Conservation (phyloP, 176 grass and related monocot genomes). For the Neostapfia colusana region DNA sequence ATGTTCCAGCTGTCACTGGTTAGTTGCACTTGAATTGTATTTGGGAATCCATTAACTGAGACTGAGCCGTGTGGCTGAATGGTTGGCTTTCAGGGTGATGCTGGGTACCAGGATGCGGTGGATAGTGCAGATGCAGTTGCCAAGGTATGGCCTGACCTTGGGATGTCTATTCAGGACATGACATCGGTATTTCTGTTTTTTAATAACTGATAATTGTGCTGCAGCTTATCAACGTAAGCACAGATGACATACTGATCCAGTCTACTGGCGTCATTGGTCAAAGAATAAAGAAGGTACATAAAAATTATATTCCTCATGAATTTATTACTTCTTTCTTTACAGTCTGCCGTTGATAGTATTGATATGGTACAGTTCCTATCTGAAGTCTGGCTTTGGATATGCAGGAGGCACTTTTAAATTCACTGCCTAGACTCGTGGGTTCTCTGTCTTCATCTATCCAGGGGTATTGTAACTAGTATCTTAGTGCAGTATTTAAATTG, state of each 20-base stretch:
- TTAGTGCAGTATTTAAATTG: conserved; percentile 8
- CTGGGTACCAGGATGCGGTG: conserved; percentile 85
- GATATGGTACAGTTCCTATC: conserved; percentile 19
- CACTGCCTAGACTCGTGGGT: conserved; percentile 80
- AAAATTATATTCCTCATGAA: conserved; percentile 1
- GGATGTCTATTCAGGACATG: neutral
- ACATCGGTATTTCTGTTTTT: neutral
- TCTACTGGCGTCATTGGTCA: conserved; percentile 98
- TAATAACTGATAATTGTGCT: conserved; percentile 34
- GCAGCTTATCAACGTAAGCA: conserved; percentile 68
- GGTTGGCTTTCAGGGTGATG: conserved; percentile 66
- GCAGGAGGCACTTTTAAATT: conserved; percentile 88
- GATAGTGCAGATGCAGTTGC: conserved; percentile 89
- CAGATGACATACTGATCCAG: conserved; percentile 77
- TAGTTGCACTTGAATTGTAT: neutral
- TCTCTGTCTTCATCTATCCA: conserved; percentile 71
- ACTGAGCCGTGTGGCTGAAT: conserved; percentile 35
- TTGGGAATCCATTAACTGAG: conserved; percentile 1
- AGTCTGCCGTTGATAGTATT: conserved; percentile 28
- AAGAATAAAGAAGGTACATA: conserved; percentile 87
- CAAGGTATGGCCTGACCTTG: conserved; percentile 51
- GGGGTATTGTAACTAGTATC: conserved; percentile 50
- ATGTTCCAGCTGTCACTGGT: neutral
- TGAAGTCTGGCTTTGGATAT: conserved; percentile 49
- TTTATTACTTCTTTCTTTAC: conserved; percentile 18